Evolutionary conservation across 108 stramenopile species (phyloP).

Genomic region (Nitzschia palea): DNA sequence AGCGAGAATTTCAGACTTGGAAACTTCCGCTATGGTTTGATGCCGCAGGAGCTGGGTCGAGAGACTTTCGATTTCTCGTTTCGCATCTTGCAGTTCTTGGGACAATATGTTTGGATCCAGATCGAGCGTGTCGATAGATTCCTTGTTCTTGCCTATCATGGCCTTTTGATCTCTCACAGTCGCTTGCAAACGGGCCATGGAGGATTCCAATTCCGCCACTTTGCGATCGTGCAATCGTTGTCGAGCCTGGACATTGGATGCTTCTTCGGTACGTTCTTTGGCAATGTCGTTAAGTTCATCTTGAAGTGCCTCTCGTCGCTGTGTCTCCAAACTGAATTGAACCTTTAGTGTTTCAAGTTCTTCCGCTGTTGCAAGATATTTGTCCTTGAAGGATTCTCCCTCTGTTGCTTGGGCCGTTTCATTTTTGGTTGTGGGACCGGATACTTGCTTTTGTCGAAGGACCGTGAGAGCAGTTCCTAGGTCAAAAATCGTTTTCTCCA

Average conservation of each 20-base stretch:
- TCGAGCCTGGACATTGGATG: constrained; percentile 42
- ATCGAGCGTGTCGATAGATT: neutral
- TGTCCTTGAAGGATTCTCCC: constrained; percentile 25
- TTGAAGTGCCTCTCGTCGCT: constrained; percentile 58
- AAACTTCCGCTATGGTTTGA: constrained; percentile 53
- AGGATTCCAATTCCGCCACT: constrained; percentile 61
- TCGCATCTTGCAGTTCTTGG: constrained; percentile 11
- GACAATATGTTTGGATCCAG: neutral
- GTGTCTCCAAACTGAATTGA: constrained; percentile 47
- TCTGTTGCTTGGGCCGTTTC: constrained; percentile 5
- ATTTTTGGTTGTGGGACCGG: neutral
- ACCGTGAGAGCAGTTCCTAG: constrained; percentile 71
- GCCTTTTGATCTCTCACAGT: constrained; percentile 15
- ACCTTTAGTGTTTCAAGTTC: constrained; percentile 53
- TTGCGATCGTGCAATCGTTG: constrained; percentile 66
- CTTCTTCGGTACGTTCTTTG: constrained; percentile 67
- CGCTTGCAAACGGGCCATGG: constrained; percentile 53
- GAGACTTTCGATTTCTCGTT: constrained; percentile 59
- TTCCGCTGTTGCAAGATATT: constrained; percentile 33
- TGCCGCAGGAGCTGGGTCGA: constrained; percentile 73
- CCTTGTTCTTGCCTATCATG: constrained; percentile 2
- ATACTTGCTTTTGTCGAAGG: constrained; percentile 40
- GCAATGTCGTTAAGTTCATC: constrained; percentile 66
- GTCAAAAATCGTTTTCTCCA: constrained; percentile 80
- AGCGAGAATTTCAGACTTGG: constrained; percentile 64